Percentiles rank a stretch among this genome's conserved stretches.
phyloP scores from a whole-genome alignment of 805 yeast genomes.

The Jamesozyma piceae region DNA sequence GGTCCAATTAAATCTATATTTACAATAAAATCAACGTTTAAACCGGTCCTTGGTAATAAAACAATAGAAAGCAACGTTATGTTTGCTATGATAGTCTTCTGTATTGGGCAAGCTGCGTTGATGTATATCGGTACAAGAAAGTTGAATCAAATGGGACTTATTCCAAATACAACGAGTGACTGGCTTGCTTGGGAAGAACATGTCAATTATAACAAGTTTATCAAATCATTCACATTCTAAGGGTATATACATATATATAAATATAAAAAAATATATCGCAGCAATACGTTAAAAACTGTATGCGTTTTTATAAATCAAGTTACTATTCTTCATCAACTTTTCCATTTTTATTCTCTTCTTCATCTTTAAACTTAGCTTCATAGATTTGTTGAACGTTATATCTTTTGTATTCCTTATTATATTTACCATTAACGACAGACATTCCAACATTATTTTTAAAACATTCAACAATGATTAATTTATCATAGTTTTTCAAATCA shows the following conservation, averaged over 20 bases:
- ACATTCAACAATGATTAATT: conserved; percentile 74
- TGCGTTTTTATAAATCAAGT: not conserved
- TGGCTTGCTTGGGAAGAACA: conserved; percentile 82
- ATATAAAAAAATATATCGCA: not conserved
- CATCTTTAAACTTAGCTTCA: conserved; percentile 33
- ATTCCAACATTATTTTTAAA: conserved; percentile 83
- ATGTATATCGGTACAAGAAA: conserved; percentile 78
- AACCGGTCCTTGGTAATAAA: conserved; percentile 34
- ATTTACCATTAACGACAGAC: conserved; percentile 63
- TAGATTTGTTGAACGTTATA: conserved; percentile 78
- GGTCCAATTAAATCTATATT: conserved; percentile 69
- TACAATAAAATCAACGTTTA: conserved; percentile 47
- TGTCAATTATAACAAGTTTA: conserved; percentile 16
- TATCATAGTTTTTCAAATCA: conserved; percentile 71
- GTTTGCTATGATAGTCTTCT: conserved; percentile 39
- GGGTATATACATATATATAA: conserved; percentile 3
- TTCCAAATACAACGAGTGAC: conserved; percentile 80
- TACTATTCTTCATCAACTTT: not conserved
- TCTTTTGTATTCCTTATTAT: conserved; percentile 43
- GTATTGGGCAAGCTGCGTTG: conserved; percentile 42
- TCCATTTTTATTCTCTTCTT: conserved; percentile 1
- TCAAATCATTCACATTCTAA: conserved; percentile 20
- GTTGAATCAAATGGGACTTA: conserved; percentile 75
- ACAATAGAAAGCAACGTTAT: conserved; percentile 16
- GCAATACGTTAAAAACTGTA: too few relatives aligned